Evolutionary conservation across 2,329 filamentous ascomycete species (phyloP), one percentile per base, ranked within the genome.

Genomic region (Fusarium albosuccineum): DNA sequence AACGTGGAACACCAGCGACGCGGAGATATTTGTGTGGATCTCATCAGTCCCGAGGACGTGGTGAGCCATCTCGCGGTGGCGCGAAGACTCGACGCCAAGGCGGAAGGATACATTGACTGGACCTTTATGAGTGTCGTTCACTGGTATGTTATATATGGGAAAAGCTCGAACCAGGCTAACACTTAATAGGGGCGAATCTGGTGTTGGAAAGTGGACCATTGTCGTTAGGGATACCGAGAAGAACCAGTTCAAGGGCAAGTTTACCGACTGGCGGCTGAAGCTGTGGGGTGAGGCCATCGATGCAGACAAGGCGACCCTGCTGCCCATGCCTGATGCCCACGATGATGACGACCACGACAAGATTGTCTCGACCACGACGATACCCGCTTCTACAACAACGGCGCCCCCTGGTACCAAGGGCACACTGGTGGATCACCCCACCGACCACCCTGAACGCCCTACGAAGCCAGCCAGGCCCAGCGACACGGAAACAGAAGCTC

Each of bases 111-210:
- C 77, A 82, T 90, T 37, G 93, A 98, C 80, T 99, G 96, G 96
- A 98, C 95, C 0, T 99, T 99, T 74, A 99, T 99, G 96, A 97
- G 91, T 64, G 96, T 99, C 37, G 94, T 91, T 67, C 96, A 99
- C 77, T 99, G 94, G 92, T 94, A 85, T 79, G 90, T 79, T 17
- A 30, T 6, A 14, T 11, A 11, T 37, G 4, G 14, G 1, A 3
- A 1, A 30, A 5, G 13, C 1, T 36, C 2, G 37, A 17, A 13
- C 1, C 36, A 22, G 49, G 53, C 78, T 83, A 75, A 83, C 70
- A 53, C 56, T 34, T 10, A 8, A 2, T 55, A 94, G 92, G 93
- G 96, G 96, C 49, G 96, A 99, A 79, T 86, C 86, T 42, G 94
- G 94, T 61, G 79, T 94, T 59, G 96, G 96, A 53, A 94, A 88